Evolutionary conservation across 345 rosid genomes (phyloP).

Genomic region (Angophora floribunda): DNA sequence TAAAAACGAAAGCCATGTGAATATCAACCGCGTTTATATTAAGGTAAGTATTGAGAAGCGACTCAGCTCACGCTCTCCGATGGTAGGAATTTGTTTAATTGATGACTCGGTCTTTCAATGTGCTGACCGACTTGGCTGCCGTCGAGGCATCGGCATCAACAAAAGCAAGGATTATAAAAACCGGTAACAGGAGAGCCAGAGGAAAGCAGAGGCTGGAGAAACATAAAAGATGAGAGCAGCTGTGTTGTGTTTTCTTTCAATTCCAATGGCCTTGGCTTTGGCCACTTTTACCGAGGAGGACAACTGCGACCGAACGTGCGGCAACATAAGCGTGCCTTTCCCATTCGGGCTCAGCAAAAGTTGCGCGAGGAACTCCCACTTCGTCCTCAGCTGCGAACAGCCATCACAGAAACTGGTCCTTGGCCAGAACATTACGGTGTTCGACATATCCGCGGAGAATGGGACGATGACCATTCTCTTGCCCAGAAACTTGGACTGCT

Average conservation of each 20-base stretch:
- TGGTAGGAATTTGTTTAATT: background rate
- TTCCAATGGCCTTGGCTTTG: background rate
- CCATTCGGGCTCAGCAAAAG: background rate
- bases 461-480: background rate
- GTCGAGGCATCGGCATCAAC: background rate
- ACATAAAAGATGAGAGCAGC: background rate
- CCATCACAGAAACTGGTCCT: background rate
- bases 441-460: background rate
- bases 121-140: background rate
- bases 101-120: background rate
- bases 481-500: background rate
- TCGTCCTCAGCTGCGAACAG: background rate
- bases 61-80: background rate
- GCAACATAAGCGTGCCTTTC: background rate
- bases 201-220: background rate
- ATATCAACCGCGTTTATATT: background rate
- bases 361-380: fast-evolving
- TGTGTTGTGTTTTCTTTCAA: background rate
- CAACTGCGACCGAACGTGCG: background rate
- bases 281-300: background rate
- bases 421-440: fast-evolving
- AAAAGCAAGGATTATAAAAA: background rate
- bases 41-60: background rate
- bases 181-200: background rate
- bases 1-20: background rate